Conservation (phyloP, 176 grass and related monocot species). For the Echinochloa phyllopogon region DNA sequence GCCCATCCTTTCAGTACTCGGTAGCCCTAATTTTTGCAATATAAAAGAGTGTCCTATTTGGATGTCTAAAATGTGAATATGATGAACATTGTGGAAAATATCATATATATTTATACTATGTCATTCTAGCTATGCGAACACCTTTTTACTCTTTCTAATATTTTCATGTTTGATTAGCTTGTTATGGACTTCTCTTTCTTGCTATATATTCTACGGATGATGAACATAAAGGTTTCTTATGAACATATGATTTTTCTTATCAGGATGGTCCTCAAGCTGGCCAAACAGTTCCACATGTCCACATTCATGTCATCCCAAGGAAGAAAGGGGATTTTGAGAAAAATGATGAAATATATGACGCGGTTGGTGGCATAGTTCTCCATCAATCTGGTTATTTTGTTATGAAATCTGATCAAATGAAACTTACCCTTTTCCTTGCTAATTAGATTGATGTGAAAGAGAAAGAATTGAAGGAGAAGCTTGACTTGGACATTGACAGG, state of each 20-base stretch:
- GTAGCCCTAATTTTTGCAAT: neutral
- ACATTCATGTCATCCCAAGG: conserved; percentile 84
- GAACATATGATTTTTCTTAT: conserved; percentile 6
- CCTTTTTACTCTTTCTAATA: neutral
- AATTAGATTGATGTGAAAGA: conserved; percentile 73
- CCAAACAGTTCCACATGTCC: conserved; percentile 91
- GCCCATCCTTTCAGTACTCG: conserved; percentile 17
- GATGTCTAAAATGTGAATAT: neutral
- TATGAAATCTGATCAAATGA: neutral
- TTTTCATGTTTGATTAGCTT: neutral
- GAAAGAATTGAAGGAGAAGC: conserved; percentile 90
- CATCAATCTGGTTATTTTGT: conserved; percentile 11
- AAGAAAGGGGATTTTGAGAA: conserved; percentile 89
- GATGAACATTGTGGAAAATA: neutral
- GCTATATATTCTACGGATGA: neutral
- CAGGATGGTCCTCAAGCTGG: conserved; percentile 93
- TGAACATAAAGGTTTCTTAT: neutral
- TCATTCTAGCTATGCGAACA: neutral
- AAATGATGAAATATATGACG: conserved; percentile 97
- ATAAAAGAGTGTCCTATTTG: neutral
- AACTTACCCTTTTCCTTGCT: conserved; percentile 16
- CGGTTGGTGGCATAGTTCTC: conserved; percentile 43
- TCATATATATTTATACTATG: neutral
- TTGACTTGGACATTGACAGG: conserved; percentile 79
- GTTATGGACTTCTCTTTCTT: neutral